phyloP scores from a whole-genome alignment of 2,329 filamentous ascomycete species.

The Dactylellina sp. region DNA sequence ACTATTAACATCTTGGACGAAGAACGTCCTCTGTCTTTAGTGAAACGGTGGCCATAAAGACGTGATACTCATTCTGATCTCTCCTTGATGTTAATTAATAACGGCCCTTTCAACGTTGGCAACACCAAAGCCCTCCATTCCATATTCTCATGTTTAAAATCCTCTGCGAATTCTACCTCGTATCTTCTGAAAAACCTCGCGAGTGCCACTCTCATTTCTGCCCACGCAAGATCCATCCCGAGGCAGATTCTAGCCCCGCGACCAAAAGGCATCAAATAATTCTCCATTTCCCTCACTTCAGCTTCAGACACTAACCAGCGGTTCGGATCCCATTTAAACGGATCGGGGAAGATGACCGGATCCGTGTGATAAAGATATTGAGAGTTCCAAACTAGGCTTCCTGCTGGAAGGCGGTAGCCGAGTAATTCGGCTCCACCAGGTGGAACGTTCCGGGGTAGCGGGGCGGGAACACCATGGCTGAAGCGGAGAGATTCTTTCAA shows the following conservation, averaged over 20 bases:
- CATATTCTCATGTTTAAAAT: slow-evolving; percentile 38
- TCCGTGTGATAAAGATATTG: slow-evolving; percentile 43
- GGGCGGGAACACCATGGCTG: slow-evolving; percentile 18
- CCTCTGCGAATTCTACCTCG: slow-evolving; percentile 17
- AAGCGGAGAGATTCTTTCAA: slow-evolving; percentile 47
- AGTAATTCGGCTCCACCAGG: slow-evolving; percentile 14
- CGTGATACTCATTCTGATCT: slow-evolving; percentile 16
- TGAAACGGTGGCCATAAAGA: no score
- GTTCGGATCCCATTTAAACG: slow-evolving; percentile 28
- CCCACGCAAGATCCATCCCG: slow-evolving; percentile 41
- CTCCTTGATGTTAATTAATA: slow-evolving; percentile 22
- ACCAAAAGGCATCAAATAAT: slow-evolving; percentile 48
- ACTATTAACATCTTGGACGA: no score
- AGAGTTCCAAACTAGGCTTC: slow-evolving; percentile 16
- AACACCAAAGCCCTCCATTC: slow-evolving; percentile 21
- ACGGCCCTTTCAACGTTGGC: slow-evolving; percentile 22
- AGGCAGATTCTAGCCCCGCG: slow-evolving; percentile 36
- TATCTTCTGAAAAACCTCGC: slow-evolving; percentile 36
- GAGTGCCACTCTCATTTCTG: slow-evolving; percentile 26
- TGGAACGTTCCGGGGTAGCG: slow-evolving; percentile 33
- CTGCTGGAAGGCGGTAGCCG: slow-evolving; percentile 23
- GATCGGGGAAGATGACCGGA: slow-evolving; percentile 38
- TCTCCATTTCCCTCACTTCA: slow-evolving; percentile 21
- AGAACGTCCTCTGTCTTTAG: no score
- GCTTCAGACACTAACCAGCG: slow-evolving; percentile 32